Percentiles rank a stretch among this genome's conserved stretches.
These are phyloP conservation scores for Tulasnella sp. DNA, from an alignment of 768 basidiomycete genomes.

Conservation along the genomic window DNA sequence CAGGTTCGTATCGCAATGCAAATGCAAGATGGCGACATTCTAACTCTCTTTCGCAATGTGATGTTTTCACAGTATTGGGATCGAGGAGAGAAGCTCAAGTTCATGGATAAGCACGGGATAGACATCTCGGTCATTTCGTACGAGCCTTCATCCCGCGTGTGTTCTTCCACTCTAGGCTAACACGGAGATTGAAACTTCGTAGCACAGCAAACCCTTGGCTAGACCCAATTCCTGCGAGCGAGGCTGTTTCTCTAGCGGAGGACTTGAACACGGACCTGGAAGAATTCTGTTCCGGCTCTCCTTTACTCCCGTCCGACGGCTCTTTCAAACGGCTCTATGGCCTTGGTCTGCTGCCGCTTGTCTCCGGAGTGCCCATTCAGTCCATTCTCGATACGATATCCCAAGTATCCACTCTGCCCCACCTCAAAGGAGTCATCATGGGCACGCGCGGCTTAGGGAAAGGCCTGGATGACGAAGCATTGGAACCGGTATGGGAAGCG, in stretches of 20 bases:
- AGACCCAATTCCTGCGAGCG: constrained; percentile 70
- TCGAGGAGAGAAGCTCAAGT: constrained; percentile 66
- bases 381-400: constrained; percentile 61
- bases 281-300: constrained; percentile 67
- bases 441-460: constrained; percentile 74
- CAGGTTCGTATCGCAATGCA: constrained; percentile 46
- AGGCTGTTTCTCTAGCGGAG: constrained; percentile 62
- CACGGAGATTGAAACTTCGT: not conserved
- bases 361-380: constrained; percentile 55
- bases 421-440: constrained; percentile 75
- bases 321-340: constrained; percentile 67
- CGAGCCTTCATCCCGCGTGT: not conserved
- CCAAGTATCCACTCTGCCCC: constrained; percentile 61
- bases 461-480: constrained; percentile 72
- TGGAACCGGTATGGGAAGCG: constrained; percentile 81
- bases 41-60: not conserved
- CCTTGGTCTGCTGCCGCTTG: constrained; percentile 80
- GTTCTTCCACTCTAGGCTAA: not conserved
- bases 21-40: constrained; percentile 18
- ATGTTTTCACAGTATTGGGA: constrained; percentile 64
- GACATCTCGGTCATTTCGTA: constrained; percentile 32
- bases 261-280: constrained; percentile 76
- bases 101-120: constrained; percentile 75
- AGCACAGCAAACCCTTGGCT: constrained; percentile 91
- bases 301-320: constrained; percentile 39